Conservation (phyloP, 805 yeast species). For the Starmerella bombi region DNA sequence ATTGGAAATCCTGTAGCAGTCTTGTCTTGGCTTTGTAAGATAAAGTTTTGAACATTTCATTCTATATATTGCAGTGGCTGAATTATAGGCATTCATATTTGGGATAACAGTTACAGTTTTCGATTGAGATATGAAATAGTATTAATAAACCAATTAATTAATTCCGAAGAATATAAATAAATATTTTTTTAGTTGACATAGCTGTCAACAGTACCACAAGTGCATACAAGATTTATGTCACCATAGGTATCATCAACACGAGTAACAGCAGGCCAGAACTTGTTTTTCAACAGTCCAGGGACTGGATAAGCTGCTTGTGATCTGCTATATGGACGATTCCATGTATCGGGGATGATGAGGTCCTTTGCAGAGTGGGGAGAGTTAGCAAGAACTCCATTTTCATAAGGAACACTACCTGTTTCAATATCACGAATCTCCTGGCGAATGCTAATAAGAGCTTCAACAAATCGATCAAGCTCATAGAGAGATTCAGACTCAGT, state of each 20-base stretch:
- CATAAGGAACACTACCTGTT: slow-evolving; percentile 51
- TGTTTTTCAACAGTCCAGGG: slow-evolving; percentile 53
- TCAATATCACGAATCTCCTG: slow-evolving; percentile 65
- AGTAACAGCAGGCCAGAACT: slow-evolving; percentile 92
- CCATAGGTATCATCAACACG: slow-evolving; percentile 92
- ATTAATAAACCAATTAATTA: background rate
- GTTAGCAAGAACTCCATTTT: slow-evolving; percentile 52
- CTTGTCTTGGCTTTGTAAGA: too few species aligned
- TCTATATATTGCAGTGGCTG: too few species aligned
- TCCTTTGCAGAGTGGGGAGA: slow-evolving; percentile 89
- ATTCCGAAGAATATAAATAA: too few species aligned
- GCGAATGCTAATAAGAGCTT: slow-evolving; percentile 72
- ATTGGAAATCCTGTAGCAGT: too few species aligned
- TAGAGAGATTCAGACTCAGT: slow-evolving; percentile 85
- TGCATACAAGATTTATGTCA: slow-evolving; percentile 81
- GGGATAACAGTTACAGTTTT: background rate
- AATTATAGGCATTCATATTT: background rate
- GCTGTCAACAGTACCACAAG: slow-evolving; percentile 41
- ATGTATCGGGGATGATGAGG: slow-evolving; percentile 45
- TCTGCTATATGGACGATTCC: slow-evolving; percentile 86
- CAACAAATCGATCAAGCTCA: slow-evolving; percentile 83
- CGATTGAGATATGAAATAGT: background rate
- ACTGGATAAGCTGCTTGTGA: slow-evolving; percentile 90
- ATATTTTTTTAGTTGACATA: slow-evolving; percentile 6
- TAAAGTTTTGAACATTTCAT: too few species aligned